Evolutionary conservation across 2,329 filamentous ascomycete genomes (phyloP), one percentile per base, ranked within the genome.

Genomic region (Hypoxylon sp.): DNA sequence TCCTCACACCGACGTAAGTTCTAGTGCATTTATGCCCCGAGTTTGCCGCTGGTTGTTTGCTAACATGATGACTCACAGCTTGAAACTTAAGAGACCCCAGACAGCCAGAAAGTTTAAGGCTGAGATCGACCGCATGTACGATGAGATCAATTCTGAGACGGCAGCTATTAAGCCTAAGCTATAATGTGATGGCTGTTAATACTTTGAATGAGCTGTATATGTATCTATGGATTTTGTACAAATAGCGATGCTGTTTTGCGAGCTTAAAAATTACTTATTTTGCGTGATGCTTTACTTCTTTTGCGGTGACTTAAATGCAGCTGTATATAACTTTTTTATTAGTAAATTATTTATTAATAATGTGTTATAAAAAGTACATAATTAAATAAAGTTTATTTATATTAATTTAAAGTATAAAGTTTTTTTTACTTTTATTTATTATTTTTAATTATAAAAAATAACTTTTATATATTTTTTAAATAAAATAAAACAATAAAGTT

Each of bases 1-100:
- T 97, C 51, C 81, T 94, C 76, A 96, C 92, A 18, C 92, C 93
- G 20, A 96, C 93, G 92, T 95, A 86, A 88, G 91, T 73, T 38
- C 8, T 14, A 18, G 28, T 22, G 16, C 26, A 20, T 18, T 5
- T 40, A 62, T n/a, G n/a, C n/a, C n/a, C n/a, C n/a, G n/a, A n/a
- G n/a, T 22, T 8, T 16, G 11, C 52, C 33, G 48, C 9, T 2
- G n/a, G 24, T 26, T 38, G 44, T 26, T 42, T 58, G 45, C 71
- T 73, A 69, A 75, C 67, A 30, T 57, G 18, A 30, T 2, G 14
- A 36, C 54, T 67, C 36, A 68, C 64, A 88, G 86, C 24, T 79
- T 89, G 22, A 89, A 89, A 76, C 79, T 88, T 48, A 89, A 88
- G 82, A 82, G 86, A 54, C 84, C 84, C 1, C 86, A 87, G 70